phyloP scores from a whole-genome alignment of 768 basidiomycete species.

The Boletus patriciae region DNA sequence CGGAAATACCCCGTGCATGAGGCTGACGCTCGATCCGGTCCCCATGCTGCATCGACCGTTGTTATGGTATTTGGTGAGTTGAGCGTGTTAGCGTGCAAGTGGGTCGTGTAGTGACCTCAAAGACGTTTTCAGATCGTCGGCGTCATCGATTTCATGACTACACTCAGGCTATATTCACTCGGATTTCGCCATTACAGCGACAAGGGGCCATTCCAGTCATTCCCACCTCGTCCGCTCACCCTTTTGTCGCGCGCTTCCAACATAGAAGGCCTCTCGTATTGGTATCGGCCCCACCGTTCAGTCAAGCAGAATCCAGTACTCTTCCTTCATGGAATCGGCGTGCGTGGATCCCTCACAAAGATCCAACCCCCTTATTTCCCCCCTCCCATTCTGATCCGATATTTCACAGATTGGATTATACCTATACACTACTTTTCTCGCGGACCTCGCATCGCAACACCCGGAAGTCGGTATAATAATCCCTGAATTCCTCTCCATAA shows the following conservation, averaged over 20 bases:
- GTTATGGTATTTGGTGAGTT: slow-evolving; percentile 61
- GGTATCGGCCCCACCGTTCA: slow-evolving; percentile 52
- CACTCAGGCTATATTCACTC: slow-evolving; percentile 36
- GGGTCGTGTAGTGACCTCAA: neutral
- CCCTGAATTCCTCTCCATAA: slow-evolving; percentile 59
- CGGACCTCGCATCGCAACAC: slow-evolving; percentile 42
- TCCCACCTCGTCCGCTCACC: slow-evolving; percentile 53
- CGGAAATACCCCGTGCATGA: slow-evolving; percentile 43
- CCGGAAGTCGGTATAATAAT: slow-evolving; percentile 58
- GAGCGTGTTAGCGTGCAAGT: neutral
- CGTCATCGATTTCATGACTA: slow-evolving; percentile 47
- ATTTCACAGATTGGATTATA: slow-evolving; percentile 55
- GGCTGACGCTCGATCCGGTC: slow-evolving; percentile 59
- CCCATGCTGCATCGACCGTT: slow-evolving; percentile 54
- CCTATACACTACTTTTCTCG: slow-evolving; percentile 55
- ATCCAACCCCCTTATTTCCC: neutral
- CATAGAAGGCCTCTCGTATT: slow-evolving; percentile 40
- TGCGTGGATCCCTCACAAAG: slow-evolving; percentile 21
- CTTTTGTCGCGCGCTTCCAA: slow-evolving; percentile 44
- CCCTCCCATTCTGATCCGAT: neutral
- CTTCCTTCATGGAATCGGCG: slow-evolving; percentile 73
- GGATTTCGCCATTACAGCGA: slow-evolving; percentile 58
- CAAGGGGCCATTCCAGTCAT: slow-evolving; percentile 38
- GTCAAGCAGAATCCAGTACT: slow-evolving; percentile 50
- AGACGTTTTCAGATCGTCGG: slow-evolving; percentile 47